Base-by-base conservation (phyloP, 345 rosid genomes). In the Ceriops tagal region DNA sequence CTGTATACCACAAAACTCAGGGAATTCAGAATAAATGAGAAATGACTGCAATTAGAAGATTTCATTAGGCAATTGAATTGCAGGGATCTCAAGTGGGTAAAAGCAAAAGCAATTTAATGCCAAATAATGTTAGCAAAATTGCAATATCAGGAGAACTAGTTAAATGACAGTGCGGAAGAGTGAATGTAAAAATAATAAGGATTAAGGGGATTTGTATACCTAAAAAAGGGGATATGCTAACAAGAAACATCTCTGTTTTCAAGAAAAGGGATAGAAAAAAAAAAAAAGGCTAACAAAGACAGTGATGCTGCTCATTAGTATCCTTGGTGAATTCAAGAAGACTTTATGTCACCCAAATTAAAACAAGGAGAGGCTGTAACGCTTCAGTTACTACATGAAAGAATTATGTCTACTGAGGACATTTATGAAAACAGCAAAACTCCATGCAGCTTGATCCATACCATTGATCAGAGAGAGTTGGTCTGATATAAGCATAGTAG, bases 401-500 rank as follows among this genome's bases (percentile, higher is more conserved):
- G 19, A 43, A 13, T 43, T 13, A 43, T 43, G 19, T 3, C 18
- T 43, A 43, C 49, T 3, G 19, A 13, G 19, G 59, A 9, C 13
- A 56, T 24, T 52, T 13, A n/a, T 27, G 24, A 57, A 57, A 34
- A 26, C 27, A 58, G 39, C 34, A 5, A 10, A 24, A 46, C 5
- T 31, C 18, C 18, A 19, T 32, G 65, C 20, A 72, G 71, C 20
- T 64, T 27, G 64, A 63, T 46, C 59, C 85, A 69, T 87, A 93
- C 98, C 98, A 93, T 67, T 92, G 96, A 82, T 92, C 93, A 39
- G 92, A 83, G 66, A 93, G 92, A 19, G 97, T 92, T 52, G 99
- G 97, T 79, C 99, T 81, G 74, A 89, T 93, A 82, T 82, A 93
- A 16, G 99, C 99, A 75, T 92, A 92, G 83, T 93, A 92, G 78